Evolutionary conservation across 805 yeast genomes (phyloP).

Genomic region (Hyphopichia homilentoma): DNA sequence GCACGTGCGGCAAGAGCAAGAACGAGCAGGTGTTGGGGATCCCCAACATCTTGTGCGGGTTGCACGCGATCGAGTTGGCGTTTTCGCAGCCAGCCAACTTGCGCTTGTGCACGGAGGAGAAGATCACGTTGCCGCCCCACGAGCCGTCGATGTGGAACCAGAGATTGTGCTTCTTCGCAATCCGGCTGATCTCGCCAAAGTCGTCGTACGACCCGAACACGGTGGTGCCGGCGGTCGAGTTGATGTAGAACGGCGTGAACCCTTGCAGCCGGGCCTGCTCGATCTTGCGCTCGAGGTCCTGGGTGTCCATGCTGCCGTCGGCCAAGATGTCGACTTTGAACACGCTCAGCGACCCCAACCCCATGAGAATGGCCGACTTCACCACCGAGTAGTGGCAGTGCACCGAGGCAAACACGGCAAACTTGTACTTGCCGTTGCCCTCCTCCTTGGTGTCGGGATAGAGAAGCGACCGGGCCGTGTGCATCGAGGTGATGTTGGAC

Average conservation of each 20-base stretch:
- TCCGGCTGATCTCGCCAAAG: conserved; percentile 47
- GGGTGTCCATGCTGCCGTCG: conserved; percentile 55
- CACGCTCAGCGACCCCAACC: conserved; percentile 61
- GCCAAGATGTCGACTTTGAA: conserved; percentile 57
- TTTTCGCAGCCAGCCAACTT: conserved; percentile 56
- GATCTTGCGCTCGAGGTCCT: conserved; percentile 45
- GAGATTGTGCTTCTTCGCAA: conserved; percentile 51
- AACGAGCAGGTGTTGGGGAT: conserved; percentile 78
- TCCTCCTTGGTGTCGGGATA: conserved; percentile 65
- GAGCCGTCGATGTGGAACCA: conserved; percentile 90
- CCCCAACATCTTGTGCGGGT: conserved; percentile 89
- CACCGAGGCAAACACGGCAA: conserved; percentile 66
- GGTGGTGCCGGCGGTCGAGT: conserved; percentile 87
- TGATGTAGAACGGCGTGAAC: conserved; percentile 66
- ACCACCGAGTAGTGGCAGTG: conserved; percentile 81
- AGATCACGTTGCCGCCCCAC: conserved; percentile 86
- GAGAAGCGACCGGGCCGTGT: conserved; percentile 62
- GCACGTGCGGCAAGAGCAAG: conserved; percentile 64
- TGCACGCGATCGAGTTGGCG: conserved; percentile 75
- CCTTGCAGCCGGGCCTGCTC: conserved; percentile 46
- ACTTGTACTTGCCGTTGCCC: conserved; percentile 52
- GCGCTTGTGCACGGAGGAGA: conserved; percentile 45
- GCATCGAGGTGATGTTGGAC: conserved; percentile 77
- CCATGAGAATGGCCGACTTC: conserved; percentile 74
- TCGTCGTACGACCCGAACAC: conserved; percentile 83